These are phyloP conservation scores for Colletotrichum scovillei DNA, from an alignment of 2,329 filamentous ascomycete genomes.

Conservation along the genomic window DNA sequence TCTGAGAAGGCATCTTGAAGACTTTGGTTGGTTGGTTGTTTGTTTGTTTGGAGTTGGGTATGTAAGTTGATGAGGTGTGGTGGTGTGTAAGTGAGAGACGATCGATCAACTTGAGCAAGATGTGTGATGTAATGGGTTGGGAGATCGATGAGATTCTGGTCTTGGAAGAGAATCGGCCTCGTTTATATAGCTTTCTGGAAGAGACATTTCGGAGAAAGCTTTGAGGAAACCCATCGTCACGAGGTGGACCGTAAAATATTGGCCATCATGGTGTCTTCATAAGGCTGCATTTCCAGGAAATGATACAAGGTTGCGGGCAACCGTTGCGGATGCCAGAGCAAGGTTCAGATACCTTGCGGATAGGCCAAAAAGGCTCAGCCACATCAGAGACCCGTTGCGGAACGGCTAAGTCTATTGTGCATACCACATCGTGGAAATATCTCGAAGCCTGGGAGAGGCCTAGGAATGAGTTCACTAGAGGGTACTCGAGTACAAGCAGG, in stretches of 20 bases:
- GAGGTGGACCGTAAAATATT: accelerated
- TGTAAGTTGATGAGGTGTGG: neutral
- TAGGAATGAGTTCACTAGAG: no score
- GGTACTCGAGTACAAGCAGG: no score
- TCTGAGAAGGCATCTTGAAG: neutral
- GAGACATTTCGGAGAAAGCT: neutral
- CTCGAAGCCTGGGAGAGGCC: neutral
- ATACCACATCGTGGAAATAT: neutral
- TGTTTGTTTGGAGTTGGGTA: neutral
- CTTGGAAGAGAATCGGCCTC: accelerated
- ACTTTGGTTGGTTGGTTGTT: neutral
- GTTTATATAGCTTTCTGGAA: neutral
- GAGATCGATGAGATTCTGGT: neutral
- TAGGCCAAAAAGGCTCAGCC: neutral
- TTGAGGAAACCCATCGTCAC: neutral
- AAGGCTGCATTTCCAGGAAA: neutral
- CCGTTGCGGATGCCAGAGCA: neutral
- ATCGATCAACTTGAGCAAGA: no score
- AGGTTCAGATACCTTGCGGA: neutral
- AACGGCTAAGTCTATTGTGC: neutral
- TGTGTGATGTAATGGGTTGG: no score
- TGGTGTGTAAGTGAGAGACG: neutral
- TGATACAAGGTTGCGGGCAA: neutral
- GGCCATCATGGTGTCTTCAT: neutral
- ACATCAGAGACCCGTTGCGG: neutral